Conservation (phyloP, 2,329 filamentous ascomycete genomes). For the Tolypocladium ovalisporum region DNA sequence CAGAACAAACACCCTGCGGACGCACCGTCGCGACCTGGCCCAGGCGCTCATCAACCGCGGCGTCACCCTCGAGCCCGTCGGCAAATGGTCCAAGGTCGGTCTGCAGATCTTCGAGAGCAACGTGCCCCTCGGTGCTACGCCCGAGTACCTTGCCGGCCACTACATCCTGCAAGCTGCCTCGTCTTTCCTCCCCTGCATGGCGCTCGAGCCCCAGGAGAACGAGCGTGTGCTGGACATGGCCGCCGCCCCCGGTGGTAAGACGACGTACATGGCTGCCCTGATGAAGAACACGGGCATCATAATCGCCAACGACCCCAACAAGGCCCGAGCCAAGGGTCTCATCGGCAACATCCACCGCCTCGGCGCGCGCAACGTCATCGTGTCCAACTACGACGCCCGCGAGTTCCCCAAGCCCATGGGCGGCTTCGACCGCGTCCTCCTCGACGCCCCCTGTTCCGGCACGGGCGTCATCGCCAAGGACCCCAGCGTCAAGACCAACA, state of each 20-base stretch:
- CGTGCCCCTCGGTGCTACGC: constrained; percentile 79
- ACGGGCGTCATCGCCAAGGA: constrained; percentile 98
- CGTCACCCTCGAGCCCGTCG: constrained; percentile 90
- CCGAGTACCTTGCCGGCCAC: constrained; percentile 92
- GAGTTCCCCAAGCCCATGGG: constrained; percentile 93
- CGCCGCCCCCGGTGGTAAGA: constrained; percentile 16
- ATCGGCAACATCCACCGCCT: constrained; percentile 97
- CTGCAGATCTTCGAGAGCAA: constrained; percentile 91
- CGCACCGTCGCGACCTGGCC: constrained; percentile 67
- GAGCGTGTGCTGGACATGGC: constrained; percentile 71
- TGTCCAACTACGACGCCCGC: constrained; percentile 89
- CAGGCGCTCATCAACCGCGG: constrained; percentile 92
- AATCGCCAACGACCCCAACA: constrained; percentile 94
- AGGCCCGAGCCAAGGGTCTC: constrained; percentile 85
- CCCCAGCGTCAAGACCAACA: constrained; percentile 94
- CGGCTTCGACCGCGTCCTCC: constrained; percentile 86
- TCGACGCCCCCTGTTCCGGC: constrained; percentile 91
- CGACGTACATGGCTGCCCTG: constrained; percentile 56
- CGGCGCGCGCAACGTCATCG: constrained; percentile 85
- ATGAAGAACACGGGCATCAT: constrained; percentile 76
- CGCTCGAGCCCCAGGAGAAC: constrained; percentile 82
- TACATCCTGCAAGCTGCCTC: constrained; percentile 97
- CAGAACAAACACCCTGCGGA: constrained; percentile 87
- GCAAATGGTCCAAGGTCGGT: constrained; percentile 97
- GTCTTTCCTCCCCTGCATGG: constrained; percentile 96